Evolutionary conservation across 1,284 basidiomycete species (phyloP).

Genomic region (Stygiomarasmius scandens): DNA sequence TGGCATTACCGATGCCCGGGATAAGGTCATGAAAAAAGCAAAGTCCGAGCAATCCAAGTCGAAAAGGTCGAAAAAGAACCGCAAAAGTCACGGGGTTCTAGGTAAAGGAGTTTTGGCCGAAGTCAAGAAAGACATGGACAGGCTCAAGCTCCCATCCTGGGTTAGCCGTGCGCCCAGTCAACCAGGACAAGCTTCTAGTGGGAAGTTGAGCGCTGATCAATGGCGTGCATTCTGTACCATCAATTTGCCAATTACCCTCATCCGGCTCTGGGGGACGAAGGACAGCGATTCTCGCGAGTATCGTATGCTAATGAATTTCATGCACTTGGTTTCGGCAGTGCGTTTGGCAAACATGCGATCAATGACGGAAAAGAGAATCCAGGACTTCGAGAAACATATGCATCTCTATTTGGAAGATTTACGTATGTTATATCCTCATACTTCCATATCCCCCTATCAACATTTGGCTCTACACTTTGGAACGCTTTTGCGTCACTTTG

Average conservation of each 20-base stretch:
- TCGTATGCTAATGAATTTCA: constrained; percentile 38
- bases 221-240: constrained; percentile 35
- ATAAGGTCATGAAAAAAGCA: no score
- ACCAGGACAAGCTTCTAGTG: constrained; percentile 30
- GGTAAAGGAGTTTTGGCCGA: no score
- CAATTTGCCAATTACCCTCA: constrained; percentile 35
- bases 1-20: no score
- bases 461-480: constrained; percentile 39
- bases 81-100: no score
- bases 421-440: constrained; percentile 29
- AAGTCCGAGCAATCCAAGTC: no score
- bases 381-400: constrained; percentile 31
- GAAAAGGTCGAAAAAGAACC: no score
- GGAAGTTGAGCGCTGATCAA: constrained; percentile 40
- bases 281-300: constrained; percentile 15
- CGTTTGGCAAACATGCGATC: constrained; percentile 28
- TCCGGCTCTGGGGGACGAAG: constrained; percentile 35
- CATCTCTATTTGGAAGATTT: constrained; percentile 30
- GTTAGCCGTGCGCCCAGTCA: constrained; percentile 27
- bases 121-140: constrained; percentile 30
- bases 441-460: constrained; percentile 36
- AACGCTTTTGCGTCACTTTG: constrained; percentile 28
- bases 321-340: constrained; percentile 38
- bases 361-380: constrained; percentile 21
- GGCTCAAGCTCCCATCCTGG: constrained; percentile 33